These are phyloP conservation scores for Coniochaeta sp. DNA, from an alignment of 2,329 filamentous ascomycete species.

Conservation along the genomic window DNA sequence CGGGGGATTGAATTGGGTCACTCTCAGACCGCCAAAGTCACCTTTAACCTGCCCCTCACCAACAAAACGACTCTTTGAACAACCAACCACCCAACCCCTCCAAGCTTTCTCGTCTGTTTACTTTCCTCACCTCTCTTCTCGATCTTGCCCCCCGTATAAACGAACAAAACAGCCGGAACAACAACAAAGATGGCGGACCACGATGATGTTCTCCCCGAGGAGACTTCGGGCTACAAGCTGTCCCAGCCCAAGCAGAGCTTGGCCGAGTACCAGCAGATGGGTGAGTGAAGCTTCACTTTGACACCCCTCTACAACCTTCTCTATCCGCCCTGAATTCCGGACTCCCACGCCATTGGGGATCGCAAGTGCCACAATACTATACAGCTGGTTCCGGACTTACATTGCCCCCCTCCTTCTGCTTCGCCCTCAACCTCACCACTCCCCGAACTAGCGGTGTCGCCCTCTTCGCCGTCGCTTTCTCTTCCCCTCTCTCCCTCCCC, in stretches of 20 bases:
- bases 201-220: slow-evolving; percentile 79
- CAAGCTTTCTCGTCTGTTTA: neutral
- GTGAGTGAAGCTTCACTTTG: too few relatives aligned
- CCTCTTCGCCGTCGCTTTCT: too few relatives aligned
- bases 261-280: slow-evolving; percentile 89
- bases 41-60: neutral
- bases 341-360: too few relatives aligned
- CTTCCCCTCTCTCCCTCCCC: too few relatives aligned
- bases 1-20: neutral
- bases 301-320: neutral
- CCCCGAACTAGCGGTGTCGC: too few relatives aligned
- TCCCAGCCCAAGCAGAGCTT: slow-evolving; percentile 95
- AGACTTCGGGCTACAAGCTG: slow-evolving; percentile 95
- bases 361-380: too few relatives aligned
- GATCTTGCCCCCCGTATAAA: neutral
- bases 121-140: neutral
- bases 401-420: too few relatives aligned
- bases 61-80: neutral
- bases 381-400: too few relatives aligned
- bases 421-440: too few relatives aligned
- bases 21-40: slow-evolving; percentile 1
- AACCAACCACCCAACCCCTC: neutral
- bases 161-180: too few relatives aligned
- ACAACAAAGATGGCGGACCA: slow-evolving; percentile 58
- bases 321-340: neutral